Evolutionary conservation across 192 early-diverging fungal species (phyloP).

Genomic region (Backusella mclennaniae): DNA sequence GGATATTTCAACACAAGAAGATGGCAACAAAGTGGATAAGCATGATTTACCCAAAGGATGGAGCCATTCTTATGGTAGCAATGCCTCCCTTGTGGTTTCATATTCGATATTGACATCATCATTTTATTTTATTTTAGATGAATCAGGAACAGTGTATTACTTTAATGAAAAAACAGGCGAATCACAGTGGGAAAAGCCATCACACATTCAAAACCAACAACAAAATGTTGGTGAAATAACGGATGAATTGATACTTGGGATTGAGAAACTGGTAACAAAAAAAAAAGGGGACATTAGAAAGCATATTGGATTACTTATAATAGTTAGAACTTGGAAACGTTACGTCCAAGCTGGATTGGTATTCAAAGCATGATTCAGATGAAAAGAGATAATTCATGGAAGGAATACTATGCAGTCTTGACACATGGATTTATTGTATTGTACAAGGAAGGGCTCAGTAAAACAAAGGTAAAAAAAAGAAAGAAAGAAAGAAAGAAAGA

Average conservation of each 20-base stretch:
- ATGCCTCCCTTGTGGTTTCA: background rate
- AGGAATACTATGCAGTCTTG: conserved; percentile 48
- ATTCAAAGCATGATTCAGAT: conserved; percentile 43
- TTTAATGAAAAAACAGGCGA: conserved; percentile 50
- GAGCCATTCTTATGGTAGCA: conserved; percentile 43
- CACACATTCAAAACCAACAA: background rate
- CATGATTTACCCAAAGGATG: conserved; percentile 41
- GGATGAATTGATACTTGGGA: background rate
- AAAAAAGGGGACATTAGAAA: conserved; percentile 4
- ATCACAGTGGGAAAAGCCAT: conserved; percentile 49
- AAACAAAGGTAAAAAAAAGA: conserved; percentile 23
- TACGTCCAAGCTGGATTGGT: conserved; percentile 37
- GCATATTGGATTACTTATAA: background rate
- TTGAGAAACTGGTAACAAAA: background rate
- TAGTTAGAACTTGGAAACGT: conserved; percentile 36
- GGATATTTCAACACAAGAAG: background rate
- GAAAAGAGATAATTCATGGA: conserved; percentile 38
- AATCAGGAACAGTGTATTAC: conserved; percentile 48
- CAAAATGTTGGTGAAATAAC: background rate
- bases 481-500: background rate
- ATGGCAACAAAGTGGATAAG: background rate
- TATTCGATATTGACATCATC: background rate
- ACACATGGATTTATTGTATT: conserved; percentile 25
- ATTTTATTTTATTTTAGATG: conserved; percentile 36
- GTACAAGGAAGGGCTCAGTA: conserved; percentile 26